These are phyloP conservation scores for Helianthus annuus DNA, from an alignment of 129 eudicot species.

Conservation along the genomic window HanXRQr2.0-SUNRISE NC_035440.2:12067467-12067966, in stretches of 20 bases:
- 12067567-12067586: slow-evolving; percentile 68
- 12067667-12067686: slow-evolving; percentile 7
- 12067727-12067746: no score
- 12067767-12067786: no score
- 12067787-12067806: no score
- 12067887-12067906: no score
- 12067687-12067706: slow-evolving; percentile 63
- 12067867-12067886: no score
- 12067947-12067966: no score
- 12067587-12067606: slow-evolving; percentile 61
- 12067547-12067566: slow-evolving; percentile 46
- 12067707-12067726: slow-evolving; percentile 51
- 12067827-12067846: no score
- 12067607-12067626: slow-evolving; percentile 43
- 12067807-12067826: no score
- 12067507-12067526: slow-evolving; percentile 33
- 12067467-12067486: slow-evolving; percentile 76
- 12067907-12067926: no score
- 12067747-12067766: no score
- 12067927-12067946: no score
- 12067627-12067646: slow-evolving; percentile 71
- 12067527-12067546: slow-evolving; percentile 28
- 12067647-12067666: slow-evolving; percentile 29
- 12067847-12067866: no score
- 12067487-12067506: slow-evolving; percentile 56